These are phyloP conservation scores for Diutina scorzettiae DNA, from an alignment of 1,139 yeast genomes.

Conservation along the genomic window DNA sequence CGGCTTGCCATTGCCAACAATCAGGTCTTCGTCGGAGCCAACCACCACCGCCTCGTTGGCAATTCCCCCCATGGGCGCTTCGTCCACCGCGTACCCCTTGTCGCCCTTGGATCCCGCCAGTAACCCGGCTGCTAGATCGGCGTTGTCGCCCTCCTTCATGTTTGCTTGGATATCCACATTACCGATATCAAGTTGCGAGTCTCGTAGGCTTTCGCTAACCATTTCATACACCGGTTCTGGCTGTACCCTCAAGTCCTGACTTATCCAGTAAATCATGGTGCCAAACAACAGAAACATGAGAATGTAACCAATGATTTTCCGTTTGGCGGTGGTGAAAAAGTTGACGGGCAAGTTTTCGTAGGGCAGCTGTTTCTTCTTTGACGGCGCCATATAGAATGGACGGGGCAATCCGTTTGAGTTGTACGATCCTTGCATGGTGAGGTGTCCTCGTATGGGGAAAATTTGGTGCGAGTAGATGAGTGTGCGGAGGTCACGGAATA, in stretches of 20 bases:
- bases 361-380: slow-evolving; percentile 22
- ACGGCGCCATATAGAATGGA: slow-evolving; percentile 39
- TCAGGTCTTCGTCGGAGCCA: slow-evolving; percentile 29
- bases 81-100: slow-evolving; percentile 29
- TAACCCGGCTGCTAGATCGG: slow-evolving; percentile 29
- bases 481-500: too few species aligned
- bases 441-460: too few species aligned
- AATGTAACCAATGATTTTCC: slow-evolving; percentile 29
- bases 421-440: slow-evolving; percentile 33
- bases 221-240: slow-evolving; percentile 23
- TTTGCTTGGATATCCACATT: slow-evolving; percentile 1
- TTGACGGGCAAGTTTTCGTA: slow-evolving; percentile 23
- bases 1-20: slow-evolving; percentile 11
- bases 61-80: slow-evolving; percentile 40
- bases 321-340: slow-evolving; percentile 25
- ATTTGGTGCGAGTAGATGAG: too few species aligned
- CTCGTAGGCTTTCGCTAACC: slow-evolving; percentile 9
- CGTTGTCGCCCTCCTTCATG: slow-evolving; percentile 7
- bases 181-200: neutral
- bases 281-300: slow-evolving; percentile 26
- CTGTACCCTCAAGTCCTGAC: slow-evolving; percentile 23
- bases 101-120: slow-evolving; percentile 33
- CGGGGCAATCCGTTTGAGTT: slow-evolving; percentile 34
- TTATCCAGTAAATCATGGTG: slow-evolving; percentile 23
- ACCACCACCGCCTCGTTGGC: slow-evolving; percentile 37